Conservation (phyloP, 495 filamentous ascomycete genomes). For the Trichoderma reesei region DNA sequence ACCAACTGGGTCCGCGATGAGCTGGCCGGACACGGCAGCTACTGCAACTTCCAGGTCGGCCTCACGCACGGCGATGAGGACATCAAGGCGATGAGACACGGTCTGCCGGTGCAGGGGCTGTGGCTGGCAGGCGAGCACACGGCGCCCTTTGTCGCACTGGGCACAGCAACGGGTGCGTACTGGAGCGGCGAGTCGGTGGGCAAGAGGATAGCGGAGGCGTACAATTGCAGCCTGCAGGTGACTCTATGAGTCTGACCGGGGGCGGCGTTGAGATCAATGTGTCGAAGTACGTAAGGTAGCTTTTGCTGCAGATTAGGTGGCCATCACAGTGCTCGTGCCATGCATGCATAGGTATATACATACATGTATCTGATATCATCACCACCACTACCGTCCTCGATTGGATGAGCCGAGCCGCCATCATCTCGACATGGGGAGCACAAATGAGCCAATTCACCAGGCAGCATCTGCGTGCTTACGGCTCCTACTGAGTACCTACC, state of each 20-base stretch:
- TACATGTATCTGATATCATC: not conserved
- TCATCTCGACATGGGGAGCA: not conserved
- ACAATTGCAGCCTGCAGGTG: conserved; percentile 12
- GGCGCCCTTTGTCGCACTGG: conserved; percentile 76
- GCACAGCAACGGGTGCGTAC: conserved; percentile 82
- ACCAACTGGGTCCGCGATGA: conserved; percentile 79
- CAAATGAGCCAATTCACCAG: not conserved
- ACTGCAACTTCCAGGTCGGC: conserved; percentile 80
- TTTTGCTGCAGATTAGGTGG: too few species aligned
- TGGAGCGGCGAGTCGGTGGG: conserved; percentile 84
- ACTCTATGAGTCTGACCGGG: not conserved
- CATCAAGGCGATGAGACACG: conserved; percentile 61
- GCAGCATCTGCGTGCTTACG: not conserved
- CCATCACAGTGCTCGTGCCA: too few species aligned
- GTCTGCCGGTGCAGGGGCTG: conserved; percentile 56
- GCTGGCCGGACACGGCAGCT: conserved; percentile 81
- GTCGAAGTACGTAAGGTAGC: not conserved
- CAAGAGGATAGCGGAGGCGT: conserved; percentile 43
- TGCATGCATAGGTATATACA: not conserved
- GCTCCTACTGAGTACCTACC: not conserved
- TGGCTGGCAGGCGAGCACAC: conserved; percentile 97
- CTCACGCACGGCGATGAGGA: conserved; percentile 61
- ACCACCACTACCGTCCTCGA: not conserved
- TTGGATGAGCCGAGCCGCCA: not conserved
- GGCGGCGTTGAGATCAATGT: not conserved